Conservation (phyloP, 306 rosid genomes). For the Cyclanthera cordifolia region DNA sequence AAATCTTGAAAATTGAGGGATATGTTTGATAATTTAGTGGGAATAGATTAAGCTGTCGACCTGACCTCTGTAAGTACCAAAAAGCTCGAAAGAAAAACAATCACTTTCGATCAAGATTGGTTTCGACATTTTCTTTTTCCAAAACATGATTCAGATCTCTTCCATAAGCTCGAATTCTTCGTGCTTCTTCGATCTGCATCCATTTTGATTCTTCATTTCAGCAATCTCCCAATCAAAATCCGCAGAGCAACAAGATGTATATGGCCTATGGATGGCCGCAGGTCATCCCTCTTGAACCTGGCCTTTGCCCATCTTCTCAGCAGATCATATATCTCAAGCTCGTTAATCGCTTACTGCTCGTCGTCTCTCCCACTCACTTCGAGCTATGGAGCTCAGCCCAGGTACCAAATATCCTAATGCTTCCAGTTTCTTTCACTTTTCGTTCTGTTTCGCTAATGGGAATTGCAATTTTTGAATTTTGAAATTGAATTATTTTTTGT, state of each 20-base stretch:
- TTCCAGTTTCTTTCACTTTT: background rate
- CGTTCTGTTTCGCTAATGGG: background rate
- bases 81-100: too few relatives aligned
- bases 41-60: too few relatives aligned
- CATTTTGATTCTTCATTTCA: constrained; percentile 30
- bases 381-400: constrained; percentile 91
- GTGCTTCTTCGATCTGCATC: background rate
- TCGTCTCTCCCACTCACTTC: constrained; percentile 71
- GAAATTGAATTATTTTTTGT: constrained; percentile 25
- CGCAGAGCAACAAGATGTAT: constrained; percentile 44
- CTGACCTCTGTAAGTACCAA: too few relatives aligned
- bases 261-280: constrained; percentile 99
- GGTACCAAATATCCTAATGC: constrained; percentile 26
- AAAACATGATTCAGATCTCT: constrained; percentile 3
- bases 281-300: constrained; percentile 75
- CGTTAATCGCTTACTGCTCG: constrained; percentile 56
- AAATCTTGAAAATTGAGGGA: too few relatives aligned
- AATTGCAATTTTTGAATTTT: constrained; percentile 18
- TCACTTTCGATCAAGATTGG: background rate
- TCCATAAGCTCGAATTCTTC: constrained; percentile 4
- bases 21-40: too few relatives aligned
- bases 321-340: constrained; percentile 61
- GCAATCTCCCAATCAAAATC: constrained; percentile 14
- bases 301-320: constrained; percentile 53
- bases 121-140: background rate